Evolutionary conservation across 805 yeast species (phyloP).

Genomic region (Kregervanrija delftensis): DNA sequence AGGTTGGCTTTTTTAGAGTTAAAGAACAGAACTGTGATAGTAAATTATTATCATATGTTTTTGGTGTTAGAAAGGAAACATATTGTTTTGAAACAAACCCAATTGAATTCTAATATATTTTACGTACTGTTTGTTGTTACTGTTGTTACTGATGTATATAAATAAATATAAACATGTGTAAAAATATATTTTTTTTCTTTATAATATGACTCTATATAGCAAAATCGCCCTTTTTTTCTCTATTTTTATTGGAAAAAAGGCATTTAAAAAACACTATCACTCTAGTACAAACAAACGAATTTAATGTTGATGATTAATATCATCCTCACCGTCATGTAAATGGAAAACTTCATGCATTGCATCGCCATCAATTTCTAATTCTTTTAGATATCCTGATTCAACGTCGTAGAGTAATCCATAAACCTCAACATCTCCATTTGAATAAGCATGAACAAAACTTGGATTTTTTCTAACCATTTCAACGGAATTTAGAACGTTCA

Average conservation of each 20-base stretch:
- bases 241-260: no score
- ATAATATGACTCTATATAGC: no score
- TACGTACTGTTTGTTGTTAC: no score
- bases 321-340: conserved; percentile 13
- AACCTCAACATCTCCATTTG: conserved; percentile 59
- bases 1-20: conserved; percentile 36
- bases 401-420: conserved; percentile 85
- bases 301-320: conserved; percentile 7
- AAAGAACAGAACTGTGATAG: conserved; percentile 14
- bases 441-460: conserved; percentile 59
- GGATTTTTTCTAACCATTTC: conserved; percentile 59
- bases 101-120: conserved; percentile 7
- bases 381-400: conserved; percentile 55
- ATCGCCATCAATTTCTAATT: conserved; percentile 23
- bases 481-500: conserved; percentile 70
- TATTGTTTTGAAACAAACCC: conserved; percentile 12
- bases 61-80: conserved; percentile 16
- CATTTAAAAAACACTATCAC: no score
- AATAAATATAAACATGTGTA: no score
- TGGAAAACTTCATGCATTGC: conserved; percentile 21
- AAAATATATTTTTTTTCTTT: no score
- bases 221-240: no score
- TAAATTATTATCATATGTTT: conserved; percentile 11
- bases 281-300: background rate
- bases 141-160: no score